phyloP scores from a whole-genome alignment of 1,139 yeast genomes.

The Diutina neorugosa region DNA sequence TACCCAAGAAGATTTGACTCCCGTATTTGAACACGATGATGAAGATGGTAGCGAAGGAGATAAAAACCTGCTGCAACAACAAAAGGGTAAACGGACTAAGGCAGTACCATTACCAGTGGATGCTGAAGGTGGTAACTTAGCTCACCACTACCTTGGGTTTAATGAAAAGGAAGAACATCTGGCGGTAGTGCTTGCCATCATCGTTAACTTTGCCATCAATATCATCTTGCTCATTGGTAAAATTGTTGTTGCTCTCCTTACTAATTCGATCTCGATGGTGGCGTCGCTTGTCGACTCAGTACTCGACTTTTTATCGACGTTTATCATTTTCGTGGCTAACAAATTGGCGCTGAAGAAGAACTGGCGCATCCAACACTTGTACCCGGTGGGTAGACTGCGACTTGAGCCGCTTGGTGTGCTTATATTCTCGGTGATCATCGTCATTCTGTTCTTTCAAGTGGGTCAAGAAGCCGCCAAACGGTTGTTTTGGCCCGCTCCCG shows the following conservation, averaged over 20 bases:
- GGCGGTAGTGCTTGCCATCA: conserved; percentile 46
- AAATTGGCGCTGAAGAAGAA: conserved; percentile 43
- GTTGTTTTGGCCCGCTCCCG: conserved; percentile 19
- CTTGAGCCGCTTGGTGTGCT: conserved; percentile 72
- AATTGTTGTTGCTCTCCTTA: conserved; percentile 44
- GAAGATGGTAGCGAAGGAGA: not conserved
- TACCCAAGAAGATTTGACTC: not conserved
- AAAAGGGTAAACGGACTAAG: not conserved
- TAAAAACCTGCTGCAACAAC: not conserved
- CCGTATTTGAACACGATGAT: not conserved
- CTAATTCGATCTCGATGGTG: conserved; percentile 60
- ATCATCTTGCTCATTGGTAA: conserved; percentile 51
- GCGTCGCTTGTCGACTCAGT: conserved; percentile 73
- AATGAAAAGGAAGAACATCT: conserved; percentile 29
- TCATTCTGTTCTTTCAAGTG: conserved; percentile 62
- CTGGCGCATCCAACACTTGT: conserved; percentile 32
- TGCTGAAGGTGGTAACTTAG: not conserved
- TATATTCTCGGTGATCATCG: conserved; percentile 59
- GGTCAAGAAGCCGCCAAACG: conserved; percentile 47
- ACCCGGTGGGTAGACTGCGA: conserved; percentile 64
- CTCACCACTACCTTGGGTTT: conserved; percentile 31
- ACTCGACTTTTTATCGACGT: conserved; percentile 62
- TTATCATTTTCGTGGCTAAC: conserved; percentile 58
- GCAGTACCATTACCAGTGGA: not conserved
- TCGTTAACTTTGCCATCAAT: conserved; percentile 54